A percentile compares a stretch with the other conserved stretches of the same genome.
Conservation (phyloP, 1,139 yeast genomes). For the Nadsonia commutata region DNA sequence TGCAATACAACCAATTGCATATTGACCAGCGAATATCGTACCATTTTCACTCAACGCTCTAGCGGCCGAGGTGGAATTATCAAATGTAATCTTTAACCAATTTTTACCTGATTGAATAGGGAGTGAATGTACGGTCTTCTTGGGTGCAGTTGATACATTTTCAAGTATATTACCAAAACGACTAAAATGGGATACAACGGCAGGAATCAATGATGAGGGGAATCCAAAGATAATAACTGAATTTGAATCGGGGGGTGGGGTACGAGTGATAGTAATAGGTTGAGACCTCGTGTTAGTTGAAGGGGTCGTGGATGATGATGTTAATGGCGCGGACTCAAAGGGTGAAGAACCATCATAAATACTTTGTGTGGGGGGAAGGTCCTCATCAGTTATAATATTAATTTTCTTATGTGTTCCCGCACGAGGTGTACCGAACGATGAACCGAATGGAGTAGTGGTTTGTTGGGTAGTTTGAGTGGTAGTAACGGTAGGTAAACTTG, state of each 20-base stretch:
- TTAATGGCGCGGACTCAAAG: not conserved
- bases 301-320: conserved; percentile 1
- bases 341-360: conserved; percentile 15
- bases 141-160: conserved; percentile 30
- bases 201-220: conserved; percentile 56
- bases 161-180: conserved; percentile 74
- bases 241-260: conserved; percentile 33
- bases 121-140: conserved; percentile 10
- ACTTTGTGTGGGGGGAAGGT: conserved; percentile 23
- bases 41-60: conserved; percentile 82
- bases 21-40: conserved; percentile 45
- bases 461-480: conserved; percentile 1
- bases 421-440: conserved; percentile 18
- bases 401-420: conserved; percentile 11
- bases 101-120: conserved; percentile 76
- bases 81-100: conserved; percentile 82
- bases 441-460: conserved; percentile 10
- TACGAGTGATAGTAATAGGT: conserved; percentile 79
- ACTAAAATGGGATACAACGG: conserved; percentile 58
- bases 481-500: not conserved
- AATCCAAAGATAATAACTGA: conserved; percentile 83
- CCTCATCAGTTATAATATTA: conserved; percentile 16
- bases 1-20: conserved; percentile 58
- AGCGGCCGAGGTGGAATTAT: conserved; percentile 57
- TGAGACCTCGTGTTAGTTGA: conserved; percentile 14